Conservation (phyloP, 2,329 filamentous ascomycete genomes). For the Xylariaceae sp. region DNA sequence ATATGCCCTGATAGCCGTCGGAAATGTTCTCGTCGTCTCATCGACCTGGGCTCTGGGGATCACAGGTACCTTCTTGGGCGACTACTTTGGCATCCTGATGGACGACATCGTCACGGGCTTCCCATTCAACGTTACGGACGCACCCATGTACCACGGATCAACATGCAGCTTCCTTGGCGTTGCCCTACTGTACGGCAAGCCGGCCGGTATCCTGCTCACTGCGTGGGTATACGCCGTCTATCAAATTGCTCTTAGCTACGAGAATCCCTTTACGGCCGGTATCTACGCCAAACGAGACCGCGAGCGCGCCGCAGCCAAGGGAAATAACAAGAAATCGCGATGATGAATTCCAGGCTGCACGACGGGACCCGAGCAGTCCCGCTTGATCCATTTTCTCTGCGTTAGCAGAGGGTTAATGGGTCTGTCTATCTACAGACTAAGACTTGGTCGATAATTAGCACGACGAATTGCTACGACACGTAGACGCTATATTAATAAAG, state of each 20-base stretch:
- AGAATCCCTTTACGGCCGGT: conserved; percentile 89
- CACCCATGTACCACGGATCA: conserved; percentile 95
- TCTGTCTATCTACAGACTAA: neutral
- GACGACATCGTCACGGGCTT: conserved; percentile 91
- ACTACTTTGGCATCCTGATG: conserved; percentile 99
- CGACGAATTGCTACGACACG: neutral
- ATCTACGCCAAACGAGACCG: conserved; percentile 86
- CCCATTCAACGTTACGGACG: conserved; percentile 85
- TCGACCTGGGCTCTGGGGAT: conserved; percentile 91
- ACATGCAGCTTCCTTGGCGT: conserved; percentile 89
- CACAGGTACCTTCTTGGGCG: conserved; percentile 92
- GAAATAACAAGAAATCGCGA: conserved; percentile 49
- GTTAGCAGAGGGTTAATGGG: neutral
- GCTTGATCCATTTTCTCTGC: neutral
- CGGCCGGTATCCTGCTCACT: conserved; percentile 76
- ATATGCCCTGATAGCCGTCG: conserved; percentile 65
- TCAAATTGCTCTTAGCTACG: conserved; percentile 73
- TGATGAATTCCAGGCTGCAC: conserved; percentile 31
- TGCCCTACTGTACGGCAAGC: conserved; percentile 79
- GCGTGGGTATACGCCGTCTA: conserved; percentile 73
- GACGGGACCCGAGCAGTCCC: neutral
- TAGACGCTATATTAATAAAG: neutral
- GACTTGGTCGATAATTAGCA: neutral
- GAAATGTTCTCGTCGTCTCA: conserved; percentile 80
- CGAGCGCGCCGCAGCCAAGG: conserved; percentile 45